Evolutionary conservation across 176 grass and related monocot species (phyloP).

Genomic region (Lolium perenne): DNA sequence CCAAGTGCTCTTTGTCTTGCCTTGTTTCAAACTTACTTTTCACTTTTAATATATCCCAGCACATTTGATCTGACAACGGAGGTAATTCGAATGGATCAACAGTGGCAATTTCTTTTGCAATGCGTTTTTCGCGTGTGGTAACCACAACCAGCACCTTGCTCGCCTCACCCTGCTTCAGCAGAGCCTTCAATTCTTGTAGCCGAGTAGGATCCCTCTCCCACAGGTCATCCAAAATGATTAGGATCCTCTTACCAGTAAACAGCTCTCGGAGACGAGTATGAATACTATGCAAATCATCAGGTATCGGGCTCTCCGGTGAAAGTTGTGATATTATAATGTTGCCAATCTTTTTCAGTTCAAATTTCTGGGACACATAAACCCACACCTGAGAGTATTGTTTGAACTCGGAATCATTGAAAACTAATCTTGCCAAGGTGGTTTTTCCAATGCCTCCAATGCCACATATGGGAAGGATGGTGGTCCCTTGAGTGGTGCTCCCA

Average conservation of each 20-base stretch:
- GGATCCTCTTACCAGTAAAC: neutral
- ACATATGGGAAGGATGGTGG: neutral
- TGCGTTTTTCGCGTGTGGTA: neutral
- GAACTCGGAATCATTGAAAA: neutral
- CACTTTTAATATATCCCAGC: constrained; percentile 25
- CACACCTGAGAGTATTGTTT: neutral
- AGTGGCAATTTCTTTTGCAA: neutral
- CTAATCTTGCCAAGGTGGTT: neutral
- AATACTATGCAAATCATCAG: neutral
- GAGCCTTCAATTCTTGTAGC: neutral
- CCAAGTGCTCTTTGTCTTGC: neutral
- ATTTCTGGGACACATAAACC: neutral
- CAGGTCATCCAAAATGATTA: neutral
- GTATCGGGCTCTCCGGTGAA: neutral
- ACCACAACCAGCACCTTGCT: neutral
- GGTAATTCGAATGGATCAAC: neutral
- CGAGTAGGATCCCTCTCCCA: neutral
- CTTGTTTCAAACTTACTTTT: neutral
- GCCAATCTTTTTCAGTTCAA: neutral
- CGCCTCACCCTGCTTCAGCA: neutral
- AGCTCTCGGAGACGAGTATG: neutral
- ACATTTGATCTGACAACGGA: constrained; percentile 4
- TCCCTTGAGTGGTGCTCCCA: neutral
- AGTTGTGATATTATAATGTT: neutral
- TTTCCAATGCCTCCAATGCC: neutral